Base-by-base conservation (phyloP, 1,284 basidiomycete genomes). In the Xerocomus nothofagi region DNA sequence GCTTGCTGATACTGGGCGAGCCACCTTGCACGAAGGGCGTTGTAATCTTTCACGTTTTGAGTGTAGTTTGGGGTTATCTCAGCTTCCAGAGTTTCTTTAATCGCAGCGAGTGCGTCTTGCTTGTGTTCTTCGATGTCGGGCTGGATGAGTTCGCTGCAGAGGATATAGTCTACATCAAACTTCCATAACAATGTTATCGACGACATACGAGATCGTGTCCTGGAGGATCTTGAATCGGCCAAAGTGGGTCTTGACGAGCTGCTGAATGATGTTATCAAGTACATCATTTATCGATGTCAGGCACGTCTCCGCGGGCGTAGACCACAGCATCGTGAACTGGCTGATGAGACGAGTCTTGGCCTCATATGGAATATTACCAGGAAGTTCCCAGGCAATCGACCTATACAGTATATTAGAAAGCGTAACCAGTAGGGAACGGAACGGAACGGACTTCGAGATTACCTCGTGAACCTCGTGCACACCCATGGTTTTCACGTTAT, bases 331-430 rank as follows among this genome's bases (percentile, higher is more conserved):
- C 14, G 73, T 70, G 47, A 72, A 75, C n/a, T 60, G 56, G 6
- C 59, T 53, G 14, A 80, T 72, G 29, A 82, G 69, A 9, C 55
- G 61, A 23, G 63, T 69, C 32, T 75, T 79, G 3, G 77, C 78
- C 31, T 76, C 73, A 39, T 75, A 81, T 0, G 79, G 80, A 30
- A 80, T 62, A 42, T 79, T 70, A 5, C 68, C 66, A 0, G 77
- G 78, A 5, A 82, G 70, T 47, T 82, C 79, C 80, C 80, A 82
- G 3, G 64, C 69, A 4, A 69, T 74, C 9, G 71, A 71, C 2
- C 79, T 81, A 51, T 3, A 29, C n/a, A 17, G 31, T 26, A 2
- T 3, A 4, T 59, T 0, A 54, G 39, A 41, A 23, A 17, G 21
- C 30, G 6, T 8, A 33, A 24, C 14, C 9, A 21, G 10, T 4